Base-by-base conservation (phyloP, 257 asterid species). In the Solanum clarkiae region DNA sequence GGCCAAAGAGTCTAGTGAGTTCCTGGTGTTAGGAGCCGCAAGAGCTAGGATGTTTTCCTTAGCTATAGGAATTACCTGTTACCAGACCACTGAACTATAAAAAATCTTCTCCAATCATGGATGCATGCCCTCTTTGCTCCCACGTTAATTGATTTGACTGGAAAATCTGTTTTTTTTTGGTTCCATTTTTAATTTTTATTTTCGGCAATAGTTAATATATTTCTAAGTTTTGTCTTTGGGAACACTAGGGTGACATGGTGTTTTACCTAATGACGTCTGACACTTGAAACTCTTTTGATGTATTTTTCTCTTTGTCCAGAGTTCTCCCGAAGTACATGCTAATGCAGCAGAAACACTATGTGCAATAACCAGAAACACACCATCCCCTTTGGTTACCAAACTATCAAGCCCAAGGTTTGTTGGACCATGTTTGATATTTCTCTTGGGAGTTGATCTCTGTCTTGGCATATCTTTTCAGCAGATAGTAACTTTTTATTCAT, bases 301-400 rank as follows among this genome's bases (percentile, higher is more conserved):
- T 63, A 54, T 86, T 80, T 24, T 36, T 85, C 42, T 82, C 81
- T 53, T n/a, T 55, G n/a, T 88, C 60, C 98, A 97, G 99, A 90
- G 92, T 91, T 86, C 96, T 86, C 95, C 98, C 80, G 99, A 97
- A 91, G 98, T 95, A 63, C 98, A 97, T 86, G 98, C 97, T 84
- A 97, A 97, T 91, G 95, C 98, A 75, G 98, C 99, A 84, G 99
- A 97, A 89, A 91, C 94, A 72, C 92, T 97, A 66, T 97, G 98
- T 87, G 91, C 99, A 69, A 95, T 97, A 86, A 94, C 99, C 83
- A 93, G 99, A 91, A 97, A 90, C 84, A 89, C 91, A 8, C 95
- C 97, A 47, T 97, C 99, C 32, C 97, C 98, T 83, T 87, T 97
- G 84, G 98, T 98, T 84, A 86, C 98, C 84, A 97, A 94, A 92